phyloP scores from a whole-genome alignment of 148 eudicot genomes.

The Amaranthus hypochondriacus region DNA sequence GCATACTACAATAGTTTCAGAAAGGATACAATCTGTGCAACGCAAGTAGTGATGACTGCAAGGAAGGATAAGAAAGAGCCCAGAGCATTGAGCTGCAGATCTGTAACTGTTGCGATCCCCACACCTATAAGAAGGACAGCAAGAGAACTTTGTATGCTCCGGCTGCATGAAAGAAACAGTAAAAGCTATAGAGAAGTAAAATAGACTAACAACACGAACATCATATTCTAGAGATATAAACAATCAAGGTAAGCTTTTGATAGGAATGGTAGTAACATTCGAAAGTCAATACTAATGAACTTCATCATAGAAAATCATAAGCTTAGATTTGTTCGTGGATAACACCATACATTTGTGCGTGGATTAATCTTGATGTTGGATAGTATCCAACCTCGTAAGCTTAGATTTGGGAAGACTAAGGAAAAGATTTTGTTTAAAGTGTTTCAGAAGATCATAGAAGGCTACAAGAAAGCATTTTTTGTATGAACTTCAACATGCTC shows the following conservation, averaged over 20 bases:
- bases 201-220: neutral
- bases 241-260: neutral
- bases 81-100: constrained; percentile 40
- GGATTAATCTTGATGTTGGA: neutral
- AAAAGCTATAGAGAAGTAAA: neutral
- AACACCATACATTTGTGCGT: neutral
- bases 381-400: neutral
- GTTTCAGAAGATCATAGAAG: neutral
- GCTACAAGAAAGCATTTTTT: neutral
- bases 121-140: constrained; percentile 39
- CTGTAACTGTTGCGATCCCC: constrained; percentile 44
- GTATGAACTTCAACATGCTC: neutral
- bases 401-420: neutral
- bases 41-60: constrained; percentile 41
- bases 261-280: neutral
- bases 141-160: constrained; percentile 38
- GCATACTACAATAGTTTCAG: constrained; percentile 3
- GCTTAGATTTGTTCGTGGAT: neutral
- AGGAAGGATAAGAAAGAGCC: constrained; percentile 44
- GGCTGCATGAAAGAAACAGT: constrained; percentile 29
- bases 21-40: constrained; percentile 50
- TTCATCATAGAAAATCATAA: neutral
- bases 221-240: neutral
- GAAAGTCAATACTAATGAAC: neutral
- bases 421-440: neutral